Percentiles rank a stretch among this genome's conserved stretches.
Evolutionary conservation across 306 rosid genomes (phyloP).

Genomic region (Lathyrus aphaca): DNA sequence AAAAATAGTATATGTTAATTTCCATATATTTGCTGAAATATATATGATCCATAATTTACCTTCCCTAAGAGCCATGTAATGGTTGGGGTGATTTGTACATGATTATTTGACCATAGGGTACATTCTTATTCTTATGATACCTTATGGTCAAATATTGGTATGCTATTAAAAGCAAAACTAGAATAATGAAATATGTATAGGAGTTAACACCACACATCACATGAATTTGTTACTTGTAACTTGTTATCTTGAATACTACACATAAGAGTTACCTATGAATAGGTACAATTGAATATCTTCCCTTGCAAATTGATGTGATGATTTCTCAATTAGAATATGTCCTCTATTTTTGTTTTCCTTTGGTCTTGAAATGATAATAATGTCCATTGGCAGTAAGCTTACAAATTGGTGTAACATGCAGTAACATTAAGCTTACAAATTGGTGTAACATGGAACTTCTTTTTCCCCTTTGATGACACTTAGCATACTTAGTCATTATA

Average conservation of each 20-base stretch:
- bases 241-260: constrained; percentile 13
- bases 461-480: no score
- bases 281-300: neutral
- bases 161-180: constrained; percentile 39
- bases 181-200: constrained; percentile 44
- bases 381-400: no score
- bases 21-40: constrained; percentile 20
- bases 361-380: neutral
- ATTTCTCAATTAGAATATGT: neutral
- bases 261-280: constrained; percentile 10
- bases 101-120: constrained; percentile 33
- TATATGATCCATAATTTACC: constrained; percentile 39
- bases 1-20: constrained; percentile 32
- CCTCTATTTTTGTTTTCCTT: neutral
- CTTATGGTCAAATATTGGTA: constrained; percentile 30
- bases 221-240: constrained; percentile 12
- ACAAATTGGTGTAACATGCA: no score
- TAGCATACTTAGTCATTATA: no score
- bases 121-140: constrained; percentile 13
- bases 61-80: constrained; percentile 42
- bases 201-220: constrained; percentile 17
- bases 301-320: constrained; percentile 6
- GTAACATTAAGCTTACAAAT: no score
- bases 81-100: constrained; percentile 48
- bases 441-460: no score